Base-by-base conservation (phyloP, 2,329 filamentous ascomycete genomes). In the Xylaria sp. region DNA sequence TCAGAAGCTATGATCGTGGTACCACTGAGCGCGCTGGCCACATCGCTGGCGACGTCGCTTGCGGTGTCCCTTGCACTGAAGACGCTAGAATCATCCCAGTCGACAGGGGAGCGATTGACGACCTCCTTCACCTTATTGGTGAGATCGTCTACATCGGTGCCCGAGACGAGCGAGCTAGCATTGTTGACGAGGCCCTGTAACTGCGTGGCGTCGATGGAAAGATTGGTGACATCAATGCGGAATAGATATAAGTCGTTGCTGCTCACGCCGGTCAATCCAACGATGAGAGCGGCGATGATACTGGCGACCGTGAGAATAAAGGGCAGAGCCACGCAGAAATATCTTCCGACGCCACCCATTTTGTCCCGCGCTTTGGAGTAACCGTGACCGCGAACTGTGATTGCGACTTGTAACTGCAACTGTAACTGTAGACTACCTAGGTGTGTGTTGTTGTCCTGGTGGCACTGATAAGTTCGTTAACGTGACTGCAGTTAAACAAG, bases 251-350 rank as follows among this genome's bases (percentile, higher is more conserved):
- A 79, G 72, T 79, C 81, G 78, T 88, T 87, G 82, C 86, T 84
- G 66, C 84, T 80, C 44, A 90, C 82, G 66, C 87, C 88, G 32
- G 84, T 83, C 59, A 89, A 83, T 54, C 85, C 84, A 18, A 84
- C 87, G 55, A 90, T 82, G 70, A 90, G 81, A 72, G 91, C 81
- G 74, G 91, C 92, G 75, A 96, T 83, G 76, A 98, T 85, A 68
- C 92, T 91, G 71, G 87, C 92, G 75, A 96, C 82, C 23, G 93
- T 95, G 77, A 97, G 87, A 72, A 88, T 84, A 82, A 97, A 94
- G 69, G 95, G 95, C 84, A 94, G 84, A 82, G 92, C 88, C 82
- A 98, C 96, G 83, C 94, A 98, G 80, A 92, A 84, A 76, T 95
- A 89, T 78, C 95, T 89, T 74, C 93, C 94, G 78, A 88, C 85